These are phyloP conservation scores for Massarina eburnea DNA, from an alignment of 2,329 filamentous ascomycete species.

Conservation along the genomic window DNA sequence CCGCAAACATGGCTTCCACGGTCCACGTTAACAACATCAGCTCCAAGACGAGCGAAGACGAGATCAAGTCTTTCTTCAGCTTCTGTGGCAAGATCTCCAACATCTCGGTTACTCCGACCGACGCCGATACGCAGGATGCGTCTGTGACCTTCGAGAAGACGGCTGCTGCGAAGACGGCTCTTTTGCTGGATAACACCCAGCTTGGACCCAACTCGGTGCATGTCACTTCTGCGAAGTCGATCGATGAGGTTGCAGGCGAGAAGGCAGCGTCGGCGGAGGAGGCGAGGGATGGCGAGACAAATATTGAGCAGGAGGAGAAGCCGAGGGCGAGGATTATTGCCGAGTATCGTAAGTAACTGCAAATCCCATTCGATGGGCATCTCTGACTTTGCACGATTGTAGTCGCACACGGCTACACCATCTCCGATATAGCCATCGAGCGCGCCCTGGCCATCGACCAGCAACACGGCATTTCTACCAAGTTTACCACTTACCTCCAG, in stretches of 20 bases:
- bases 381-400: too few species aligned
- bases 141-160: slow-evolving; percentile 97
- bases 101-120: slow-evolving; percentile 70
- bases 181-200: slow-evolving; percentile 95
- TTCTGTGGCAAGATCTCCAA: slow-evolving; percentile 91
- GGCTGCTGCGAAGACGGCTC: slow-evolving; percentile 93
- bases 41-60: slow-evolving; percentile 77
- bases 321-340: slow-evolving; percentile 89
- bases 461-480: slow-evolving; percentile 80
- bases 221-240: slow-evolving; percentile 71
- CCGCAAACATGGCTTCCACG: slow-evolving; percentile 58
- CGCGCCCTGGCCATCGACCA: slow-evolving; percentile 84
- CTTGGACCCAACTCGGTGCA: slow-evolving; percentile 76
- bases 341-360: too few species aligned
- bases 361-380: too few species aligned
- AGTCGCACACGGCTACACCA: slow-evolving; percentile 89
- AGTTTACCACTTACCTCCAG: slow-evolving; percentile 76
- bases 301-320: slow-evolving; percentile 95
- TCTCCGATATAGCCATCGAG: slow-evolving; percentile 77
- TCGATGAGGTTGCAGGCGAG: slow-evolving; percentile 64
- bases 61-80: slow-evolving; percentile 96
- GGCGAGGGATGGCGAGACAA: slow-evolving; percentile 58
- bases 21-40: slow-evolving; percentile 92
- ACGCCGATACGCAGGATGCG: slow-evolving; percentile 73
- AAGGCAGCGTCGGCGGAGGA: slow-evolving; percentile 59